Percentiles rank a stretch among this genome's conserved stretches.
phyloP scores from a whole-genome alignment of 768 basidiomycete species.

The Hericium erinaceus region DNA sequence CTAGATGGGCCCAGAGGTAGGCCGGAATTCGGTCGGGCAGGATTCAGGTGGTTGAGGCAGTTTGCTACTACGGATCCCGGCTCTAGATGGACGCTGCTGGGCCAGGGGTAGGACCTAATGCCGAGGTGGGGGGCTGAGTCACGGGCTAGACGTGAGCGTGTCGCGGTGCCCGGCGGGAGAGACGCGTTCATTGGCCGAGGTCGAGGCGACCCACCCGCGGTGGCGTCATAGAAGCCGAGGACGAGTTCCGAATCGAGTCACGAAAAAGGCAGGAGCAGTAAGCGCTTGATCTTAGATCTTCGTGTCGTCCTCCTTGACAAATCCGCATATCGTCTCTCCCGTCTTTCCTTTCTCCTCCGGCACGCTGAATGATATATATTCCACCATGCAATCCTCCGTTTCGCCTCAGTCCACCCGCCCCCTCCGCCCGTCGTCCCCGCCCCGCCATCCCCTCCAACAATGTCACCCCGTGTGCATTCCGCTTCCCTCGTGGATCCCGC shows the following conservation, averaged over 20 bases:
- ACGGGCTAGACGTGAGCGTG: background rate
- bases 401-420: constrained; percentile 10
- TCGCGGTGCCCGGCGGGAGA: background rate
- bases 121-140: background rate
- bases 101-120: no score
- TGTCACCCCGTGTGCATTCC: constrained; percentile 30
- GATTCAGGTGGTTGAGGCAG: no score
- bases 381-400: constrained; percentile 2
- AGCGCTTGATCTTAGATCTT: constrained; percentile 6
- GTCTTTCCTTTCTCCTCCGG: constrained; percentile 18
- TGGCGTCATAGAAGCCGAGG: background rate
- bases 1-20: no score
- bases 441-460: constrained; percentile 8
- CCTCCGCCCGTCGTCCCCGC: background rate
- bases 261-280: background rate
- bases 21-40: no score
- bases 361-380: constrained; percentile 25
- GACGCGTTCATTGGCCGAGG: background rate
- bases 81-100: no score
- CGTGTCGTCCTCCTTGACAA: constrained; percentile 1
- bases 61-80: no score
- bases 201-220: no score
- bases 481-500: constrained; percentile 55
- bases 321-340: constrained; percentile 5
- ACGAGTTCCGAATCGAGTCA: background rate